Conservation (phyloP, 768 basidiomycete genomes). For the Tricholoma furcatifolium region DNA sequence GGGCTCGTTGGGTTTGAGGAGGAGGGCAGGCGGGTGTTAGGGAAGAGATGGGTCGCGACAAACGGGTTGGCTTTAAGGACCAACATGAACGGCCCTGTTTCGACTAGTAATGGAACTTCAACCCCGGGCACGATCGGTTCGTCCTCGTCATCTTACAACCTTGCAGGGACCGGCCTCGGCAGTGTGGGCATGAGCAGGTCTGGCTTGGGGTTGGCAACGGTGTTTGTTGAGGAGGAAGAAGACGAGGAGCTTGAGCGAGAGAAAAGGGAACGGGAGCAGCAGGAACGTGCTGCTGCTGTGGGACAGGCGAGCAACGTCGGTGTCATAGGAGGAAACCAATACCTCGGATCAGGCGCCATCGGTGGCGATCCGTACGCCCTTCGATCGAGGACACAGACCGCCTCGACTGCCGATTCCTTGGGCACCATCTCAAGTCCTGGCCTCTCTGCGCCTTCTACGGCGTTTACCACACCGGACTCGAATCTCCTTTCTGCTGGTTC, state of each 20-base stretch:
- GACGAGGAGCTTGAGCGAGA: conserved; percentile 68
- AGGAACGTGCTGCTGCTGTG: conserved; percentile 21
- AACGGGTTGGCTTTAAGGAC: conserved; percentile 60
- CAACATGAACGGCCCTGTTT: conserved; percentile 46
- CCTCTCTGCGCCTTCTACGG: conserved; percentile 33
- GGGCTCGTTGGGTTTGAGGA: conserved; percentile 70
- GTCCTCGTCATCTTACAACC: conserved; percentile 43
- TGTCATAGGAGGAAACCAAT: conserved; percentile 25
- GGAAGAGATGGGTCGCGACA: conserved; percentile 72
- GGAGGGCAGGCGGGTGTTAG: conserved; percentile 68
- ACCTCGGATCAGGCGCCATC: conserved; percentile 33
- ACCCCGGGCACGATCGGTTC: background rate
- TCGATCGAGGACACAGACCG: conserved; percentile 56
- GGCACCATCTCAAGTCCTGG: conserved; percentile 26
- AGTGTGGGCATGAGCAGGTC: conserved; percentile 20
- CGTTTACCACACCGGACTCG: conserved; percentile 67
- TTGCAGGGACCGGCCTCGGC: conserved; percentile 29
- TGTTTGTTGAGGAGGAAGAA: conserved; percentile 73
- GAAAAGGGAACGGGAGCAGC: conserved; percentile 20
- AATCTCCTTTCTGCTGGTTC: conserved; percentile 30
- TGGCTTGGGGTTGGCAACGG: conserved; percentile 49
- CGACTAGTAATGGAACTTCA: conserved; percentile 9
- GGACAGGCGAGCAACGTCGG: conserved; percentile 24
- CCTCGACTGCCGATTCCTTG: conserved; percentile 37
- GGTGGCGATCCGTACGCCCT: conserved; percentile 34